Base-by-base conservation (phyloP, 441 rosid genomes). In the Dalechampia spathulata region DNA sequence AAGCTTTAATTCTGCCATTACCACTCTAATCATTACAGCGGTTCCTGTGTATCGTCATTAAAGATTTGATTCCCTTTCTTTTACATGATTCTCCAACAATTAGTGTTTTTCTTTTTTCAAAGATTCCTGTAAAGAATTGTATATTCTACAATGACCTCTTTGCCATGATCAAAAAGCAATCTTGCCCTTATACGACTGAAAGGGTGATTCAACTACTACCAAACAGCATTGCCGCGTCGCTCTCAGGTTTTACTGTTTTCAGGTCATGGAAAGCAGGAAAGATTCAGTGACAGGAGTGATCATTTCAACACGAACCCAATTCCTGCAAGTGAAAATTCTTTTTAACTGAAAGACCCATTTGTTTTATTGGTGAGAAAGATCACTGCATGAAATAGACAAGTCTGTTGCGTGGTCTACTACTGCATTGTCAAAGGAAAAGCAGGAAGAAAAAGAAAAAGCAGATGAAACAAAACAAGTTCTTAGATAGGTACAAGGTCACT, bases 101-200 rank as follows among this genome's bases (percentile, higher is more conserved):
- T 46, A 14, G 7, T 8, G 6, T 28, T 36, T 53, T 9, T 36
- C 45, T 26, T 20, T 1, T 8, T 10, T 40, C 23, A 45, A 50
- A 22, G 67, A 62, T 62, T 57, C 60, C 32, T 16, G 16, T 13
- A 30, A 30, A 26, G 41, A 10, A 28, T 55, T 16, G 28, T 25
- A 17, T 32, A 51, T 50, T 62, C 45, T n/a, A 14, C 37, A 53
- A 53, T 40, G 23, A 56, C 52, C 13, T 20, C 34, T 37, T 38
- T 26, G 47, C 43, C 40, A 30, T 52, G 11, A 49, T 40, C 19
- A 54, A 48, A 6, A 36, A 16, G 52, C 67, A 61, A 61, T 62
- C 72, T 67, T 44, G 59, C 46, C 67, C 63, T 61, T 61, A 46
- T 43, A 14, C 20, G 30, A 36, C 58, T 17, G 41, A 39, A 50